Conservation (phyloP, 2,329 filamentous ascomycete species). For the Capronia epimyces region DNA sequence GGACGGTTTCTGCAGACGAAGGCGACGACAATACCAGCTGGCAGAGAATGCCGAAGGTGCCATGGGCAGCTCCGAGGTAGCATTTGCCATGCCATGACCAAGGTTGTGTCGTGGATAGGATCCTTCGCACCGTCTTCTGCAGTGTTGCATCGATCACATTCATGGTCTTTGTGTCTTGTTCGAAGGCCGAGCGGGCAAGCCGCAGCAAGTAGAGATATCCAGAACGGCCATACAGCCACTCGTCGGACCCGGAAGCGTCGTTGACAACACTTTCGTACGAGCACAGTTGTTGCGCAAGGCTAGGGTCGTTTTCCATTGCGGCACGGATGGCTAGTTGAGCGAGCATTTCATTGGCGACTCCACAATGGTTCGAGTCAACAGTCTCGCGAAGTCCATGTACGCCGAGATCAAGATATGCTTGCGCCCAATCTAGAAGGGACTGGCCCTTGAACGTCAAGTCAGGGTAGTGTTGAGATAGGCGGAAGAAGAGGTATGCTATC, state of each 20-base stretch:
- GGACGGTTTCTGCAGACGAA: constrained; percentile 43
- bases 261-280: constrained; percentile 14
- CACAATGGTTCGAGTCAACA: constrained; percentile 45
- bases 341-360: constrained; percentile 48
- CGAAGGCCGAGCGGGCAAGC: constrained; percentile 55
- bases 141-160: constrained; percentile 52
- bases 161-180: constrained; percentile 45
- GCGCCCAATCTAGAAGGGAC: constrained; percentile 44
- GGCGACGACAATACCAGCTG: constrained; percentile 52
- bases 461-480: constrained; percentile 44
- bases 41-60: constrained; percentile 64
- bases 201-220: constrained; percentile 64
- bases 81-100: constrained; percentile 62
- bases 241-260: constrained; percentile 48
- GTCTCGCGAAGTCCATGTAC: constrained; percentile 2
- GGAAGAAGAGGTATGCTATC: constrained; percentile 53
- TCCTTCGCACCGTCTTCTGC: constrained; percentile 53
- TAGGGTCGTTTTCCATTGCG: constrained; percentile 39
- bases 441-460: constrained; percentile 42
- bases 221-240: constrained; percentile 62
- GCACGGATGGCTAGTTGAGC: constrained; percentile 45
- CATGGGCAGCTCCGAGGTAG: constrained; percentile 64
- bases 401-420: constrained; percentile 38
- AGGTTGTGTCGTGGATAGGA: constrained; percentile 50
- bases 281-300: constrained; percentile 38